Evolutionary conservation across 1,284 basidiomycete species (phyloP).

Genomic region (Peniophora sp.): DNA sequence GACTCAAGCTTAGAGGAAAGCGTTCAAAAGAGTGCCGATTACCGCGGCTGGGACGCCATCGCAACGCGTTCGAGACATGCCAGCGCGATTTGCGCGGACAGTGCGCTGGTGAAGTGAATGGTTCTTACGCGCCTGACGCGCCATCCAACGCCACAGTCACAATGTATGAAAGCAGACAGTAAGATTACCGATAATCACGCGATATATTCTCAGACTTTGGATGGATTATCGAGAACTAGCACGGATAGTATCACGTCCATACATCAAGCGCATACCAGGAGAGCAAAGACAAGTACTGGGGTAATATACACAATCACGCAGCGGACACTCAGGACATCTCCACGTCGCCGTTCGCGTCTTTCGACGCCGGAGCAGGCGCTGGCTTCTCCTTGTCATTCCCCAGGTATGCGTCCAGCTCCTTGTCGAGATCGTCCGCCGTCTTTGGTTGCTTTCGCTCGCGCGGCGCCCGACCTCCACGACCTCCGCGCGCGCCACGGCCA

Average conservation of each 20-base stretch:
- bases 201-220: neutral
- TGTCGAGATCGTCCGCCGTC: conserved; percentile 82
- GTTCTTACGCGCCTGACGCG: too few species aligned
- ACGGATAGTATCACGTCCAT: too few species aligned
- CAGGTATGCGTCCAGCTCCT: conserved; percentile 91
- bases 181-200: neutral
- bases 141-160: too few species aligned
- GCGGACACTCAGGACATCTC: neutral
- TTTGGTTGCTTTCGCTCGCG: conserved; percentile 44
- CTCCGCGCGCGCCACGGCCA: conserved; percentile 9
- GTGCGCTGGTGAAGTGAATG: too few species aligned
- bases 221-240: neutral
- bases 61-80: too few species aligned
- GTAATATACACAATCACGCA: too few species aligned
- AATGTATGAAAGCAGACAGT: too few species aligned
- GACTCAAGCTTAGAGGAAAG: too few species aligned
- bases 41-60: too few species aligned
- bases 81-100: too few species aligned
- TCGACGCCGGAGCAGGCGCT: neutral
- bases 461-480: conserved; percentile 10
- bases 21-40: too few species aligned
- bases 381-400: conserved; percentile 38
- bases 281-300: too few species aligned
- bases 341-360: conserved; percentile 7
- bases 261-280: neutral